phyloP scores from a whole-genome alignment of 164 flowering plant species.

The Euptelea pleiosperma region DNA sequence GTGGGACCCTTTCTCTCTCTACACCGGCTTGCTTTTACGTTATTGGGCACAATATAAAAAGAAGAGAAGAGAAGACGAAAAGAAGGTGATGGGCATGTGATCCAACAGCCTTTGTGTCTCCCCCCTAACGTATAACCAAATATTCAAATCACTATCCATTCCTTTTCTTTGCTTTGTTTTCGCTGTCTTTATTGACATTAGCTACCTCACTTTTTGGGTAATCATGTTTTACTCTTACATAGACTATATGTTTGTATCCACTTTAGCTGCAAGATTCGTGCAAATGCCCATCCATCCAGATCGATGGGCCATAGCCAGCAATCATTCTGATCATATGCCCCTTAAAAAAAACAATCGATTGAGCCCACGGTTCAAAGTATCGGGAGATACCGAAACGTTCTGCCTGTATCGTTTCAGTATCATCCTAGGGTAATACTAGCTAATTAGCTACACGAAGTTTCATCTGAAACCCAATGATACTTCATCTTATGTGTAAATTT shows the following conservation, averaged over 20 bases:
- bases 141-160: constrained; percentile 16
- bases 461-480: no score
- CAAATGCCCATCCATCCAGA: no score
- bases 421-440: no score
- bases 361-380: no score
- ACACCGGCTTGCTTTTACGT: constrained; percentile 26
- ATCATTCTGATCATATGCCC: no score
- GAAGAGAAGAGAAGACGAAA: constrained; percentile 46
- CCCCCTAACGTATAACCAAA: constrained; percentile 31
- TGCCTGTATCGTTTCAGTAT: no score
- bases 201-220: constrained; percentile 22
- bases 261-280: constrained; percentile 20
- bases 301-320: no score
- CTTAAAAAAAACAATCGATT: no score
- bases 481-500: no score
- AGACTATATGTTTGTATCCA: constrained; percentile 10
- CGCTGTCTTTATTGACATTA: constrained; percentile 25
- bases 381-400: no score
- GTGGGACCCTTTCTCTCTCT: constrained; percentile 22
- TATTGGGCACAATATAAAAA: constrained; percentile 42
- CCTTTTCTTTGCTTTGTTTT: constrained; percentile 15
- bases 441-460: no score
- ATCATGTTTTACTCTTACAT: constrained; percentile 35
- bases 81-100: constrained; percentile 74
- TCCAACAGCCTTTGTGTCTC: constrained; percentile 79